Base-by-base conservation (phyloP, 345 rosid species). In the Stellera chamaejasme region DNA sequence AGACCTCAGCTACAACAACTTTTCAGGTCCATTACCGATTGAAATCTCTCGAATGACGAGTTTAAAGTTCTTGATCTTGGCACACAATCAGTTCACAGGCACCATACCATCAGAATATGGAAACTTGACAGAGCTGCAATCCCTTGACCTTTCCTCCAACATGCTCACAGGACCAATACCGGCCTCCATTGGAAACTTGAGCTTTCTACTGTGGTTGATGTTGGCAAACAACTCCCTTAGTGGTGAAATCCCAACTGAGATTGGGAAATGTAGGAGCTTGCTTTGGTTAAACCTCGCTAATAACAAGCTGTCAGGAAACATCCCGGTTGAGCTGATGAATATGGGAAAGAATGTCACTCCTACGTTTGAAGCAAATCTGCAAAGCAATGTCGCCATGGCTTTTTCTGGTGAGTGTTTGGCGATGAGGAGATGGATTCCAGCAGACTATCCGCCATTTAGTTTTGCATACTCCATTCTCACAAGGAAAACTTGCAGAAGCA, bases 401-500 rank as follows among this genome's bases (percentile, higher is more conserved):
- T 85, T 93, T 39, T 81, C 93, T 0, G 81, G 95, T 1, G 98
- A 86, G 74, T 88, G 98, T 68, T 71, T 71, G 59, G 59, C 79
- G 6, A 88, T 92, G 95, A 78, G 0, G 74, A 83, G 98, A 69
- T 92, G 98, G 98, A 88, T 92, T 65, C 96, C 96, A 26, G 96
- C 90, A 19, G 88, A 88, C 63, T 88, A 85, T 58, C 88, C 87
- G 16, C 98, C 98, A 15, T 92, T 92, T 74, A 84, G 42, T 58
- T 92, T 92, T 54, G 90, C 72, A 12, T 84, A 83, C 27, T 61
- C 67, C 10, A 69, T 92, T 47, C 88, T 92, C 43, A 77, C 86
- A 0, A 77, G 86, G 58, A 84, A 79, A 73, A 88, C 59, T 60
- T 92, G 98, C 69, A 70, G 78, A 62, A 81, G 74, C 73, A 14